Conservation (phyloP, 2,329 filamentous ascomycete species). For the Fusarium sp. region DNA sequence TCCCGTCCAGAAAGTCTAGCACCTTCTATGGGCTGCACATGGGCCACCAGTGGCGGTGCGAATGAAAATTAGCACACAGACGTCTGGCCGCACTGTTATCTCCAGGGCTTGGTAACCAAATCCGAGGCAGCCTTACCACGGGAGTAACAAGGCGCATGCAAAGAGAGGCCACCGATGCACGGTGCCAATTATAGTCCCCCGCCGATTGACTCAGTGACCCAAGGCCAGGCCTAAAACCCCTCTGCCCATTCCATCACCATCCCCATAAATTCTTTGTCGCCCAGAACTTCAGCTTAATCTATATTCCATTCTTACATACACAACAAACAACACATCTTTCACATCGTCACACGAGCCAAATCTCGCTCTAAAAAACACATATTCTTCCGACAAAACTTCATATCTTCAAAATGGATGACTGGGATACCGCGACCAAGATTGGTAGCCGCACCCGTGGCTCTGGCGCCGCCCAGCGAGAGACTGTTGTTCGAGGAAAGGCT, state of each 20-base stretch:
- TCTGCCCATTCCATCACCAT: conserved; percentile 45
- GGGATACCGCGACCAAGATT: conserved; percentile 92
- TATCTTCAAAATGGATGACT: conserved; percentile 69
- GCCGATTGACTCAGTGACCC: conserved; percentile 52
- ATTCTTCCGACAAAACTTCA: conserved; percentile 51
- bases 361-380: neutral
- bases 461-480: conserved; percentile 77
- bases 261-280: conserved; percentile 43
- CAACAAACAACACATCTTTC: conserved; percentile 22
- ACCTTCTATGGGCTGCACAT: conserved; percentile 41
- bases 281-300: conserved; percentile 32
- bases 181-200: conserved; percentile 37
- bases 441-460: conserved; percentile 82
- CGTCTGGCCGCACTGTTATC: neutral
- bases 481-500: conserved; percentile 83
- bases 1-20: conserved; percentile 38
- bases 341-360: neutral
- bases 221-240: conserved; percentile 18
- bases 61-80: conserved; percentile 14
- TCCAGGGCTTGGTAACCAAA: neutral
- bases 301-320: conserved; percentile 19
- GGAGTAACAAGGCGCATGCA: conserved; percentile 19
- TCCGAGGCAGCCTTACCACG: conserved; percentile 20
- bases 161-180: conserved; percentile 33
- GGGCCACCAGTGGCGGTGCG: conserved; percentile 39